Evolutionary conservation across 2,329 filamentous ascomycete genomes (phyloP).

Genomic region (Tolypocladium album): DNA sequence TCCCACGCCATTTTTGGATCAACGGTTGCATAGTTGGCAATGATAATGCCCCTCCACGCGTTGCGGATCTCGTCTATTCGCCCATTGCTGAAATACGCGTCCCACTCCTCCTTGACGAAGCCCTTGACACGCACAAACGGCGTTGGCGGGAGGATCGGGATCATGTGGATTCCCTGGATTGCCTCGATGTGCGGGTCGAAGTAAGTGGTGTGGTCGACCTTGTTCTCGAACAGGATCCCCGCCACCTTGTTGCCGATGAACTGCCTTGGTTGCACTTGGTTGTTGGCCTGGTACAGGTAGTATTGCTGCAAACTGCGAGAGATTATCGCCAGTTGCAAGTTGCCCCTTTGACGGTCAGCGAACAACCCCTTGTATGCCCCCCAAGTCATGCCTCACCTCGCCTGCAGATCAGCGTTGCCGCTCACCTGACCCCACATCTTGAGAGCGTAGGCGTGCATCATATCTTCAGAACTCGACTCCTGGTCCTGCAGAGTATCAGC

Average conservation of each 20-base stretch:
- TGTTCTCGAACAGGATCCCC: constrained; percentile 82
- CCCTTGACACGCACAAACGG: constrained; percentile 52
- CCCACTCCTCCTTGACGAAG: constrained; percentile 80
- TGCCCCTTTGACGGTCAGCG: constrained; percentile 37
- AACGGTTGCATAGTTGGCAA: constrained; percentile 69
- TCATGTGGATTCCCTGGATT: constrained; percentile 73
- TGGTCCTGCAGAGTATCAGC: constrained; percentile 37
- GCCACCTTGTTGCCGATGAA: constrained; percentile 72
- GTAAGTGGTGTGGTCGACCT: constrained; percentile 85
- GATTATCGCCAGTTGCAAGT: constrained; percentile 74
- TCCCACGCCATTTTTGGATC: constrained; percentile 59
- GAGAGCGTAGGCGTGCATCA: constrained; percentile 74
- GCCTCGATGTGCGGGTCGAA: constrained; percentile 67
- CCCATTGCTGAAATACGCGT: constrained; percentile 60
- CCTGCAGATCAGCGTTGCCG: constrained; percentile 70
- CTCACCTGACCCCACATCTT: constrained; percentile 87
- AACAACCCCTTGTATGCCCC: constrained; percentile 1
- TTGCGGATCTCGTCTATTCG: constrained; percentile 54
- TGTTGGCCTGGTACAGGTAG: constrained; percentile 67
- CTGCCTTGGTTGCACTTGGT: constrained; percentile 58
- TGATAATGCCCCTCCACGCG: constrained; percentile 80
- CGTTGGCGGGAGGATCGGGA: constrained; percentile 60
- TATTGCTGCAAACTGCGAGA: constrained; percentile 65
- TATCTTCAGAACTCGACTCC: constrained; percentile 85
- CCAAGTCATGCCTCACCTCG: constrained; percentile 34